These are phyloP conservation scores for Pilaira anomala DNA, from an alignment of 192 early-diverging fungal genomes.

Conservation along the genomic window DNA sequence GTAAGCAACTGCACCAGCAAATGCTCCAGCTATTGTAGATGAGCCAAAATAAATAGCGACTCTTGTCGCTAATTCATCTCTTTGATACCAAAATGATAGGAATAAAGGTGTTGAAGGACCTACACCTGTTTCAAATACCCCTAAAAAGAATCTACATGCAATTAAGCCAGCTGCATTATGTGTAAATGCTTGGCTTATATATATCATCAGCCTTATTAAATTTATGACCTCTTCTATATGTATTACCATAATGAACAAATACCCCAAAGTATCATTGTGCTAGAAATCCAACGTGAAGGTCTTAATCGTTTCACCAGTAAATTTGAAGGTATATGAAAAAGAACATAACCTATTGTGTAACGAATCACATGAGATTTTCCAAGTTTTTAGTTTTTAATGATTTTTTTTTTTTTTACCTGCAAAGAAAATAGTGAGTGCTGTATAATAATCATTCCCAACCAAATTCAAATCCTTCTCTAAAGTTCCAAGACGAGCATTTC, in stretches of 20 bases:
- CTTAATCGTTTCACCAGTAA: constrained; percentile 24
- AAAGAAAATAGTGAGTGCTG: constrained; percentile 30
- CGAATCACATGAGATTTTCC: no score
- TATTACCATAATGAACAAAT: constrained; percentile 26
- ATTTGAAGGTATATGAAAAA: constrained; percentile 31
- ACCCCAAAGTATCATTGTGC: constrained; percentile 33
- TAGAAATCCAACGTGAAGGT: constrained; percentile 29
- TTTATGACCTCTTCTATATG: background rate
- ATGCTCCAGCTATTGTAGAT: constrained; percentile 69
- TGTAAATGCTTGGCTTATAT: constrained; percentile 19
- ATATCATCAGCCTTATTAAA: background rate
- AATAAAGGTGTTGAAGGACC: constrained; percentile 22
- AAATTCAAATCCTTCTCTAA: constrained; percentile 31
- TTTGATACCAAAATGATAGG: constrained; percentile 28
- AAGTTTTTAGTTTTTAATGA: no score
- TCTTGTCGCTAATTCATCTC: constrained; percentile 20
- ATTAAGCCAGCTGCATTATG: constrained; percentile 27
- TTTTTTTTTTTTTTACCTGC: constrained; percentile 20
- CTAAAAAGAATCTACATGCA: constrained; percentile 27
- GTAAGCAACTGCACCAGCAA: constrained; percentile 73
- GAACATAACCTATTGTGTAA: constrained; percentile 23
- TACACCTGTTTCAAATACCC: constrained; percentile 25
- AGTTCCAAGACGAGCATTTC: constrained; percentile 26
- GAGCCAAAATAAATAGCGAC: constrained; percentile 65
- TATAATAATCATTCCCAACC: constrained; percentile 32